These are phyloP conservation scores for Austroboletus festivus DNA, from an alignment of 768 basidiomycete species.

Conservation along the genomic window DNA sequence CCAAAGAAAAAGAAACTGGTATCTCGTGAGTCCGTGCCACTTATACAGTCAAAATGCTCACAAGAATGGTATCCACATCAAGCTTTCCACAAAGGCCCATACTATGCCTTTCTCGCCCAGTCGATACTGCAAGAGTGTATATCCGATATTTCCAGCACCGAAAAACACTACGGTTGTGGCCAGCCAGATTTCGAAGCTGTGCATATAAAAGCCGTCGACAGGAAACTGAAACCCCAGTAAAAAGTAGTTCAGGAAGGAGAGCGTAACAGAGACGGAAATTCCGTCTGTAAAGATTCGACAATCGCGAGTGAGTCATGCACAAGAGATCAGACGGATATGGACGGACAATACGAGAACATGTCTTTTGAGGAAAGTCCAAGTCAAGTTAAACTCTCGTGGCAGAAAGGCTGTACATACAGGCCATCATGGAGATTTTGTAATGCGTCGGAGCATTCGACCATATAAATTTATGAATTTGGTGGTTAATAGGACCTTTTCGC, in stretches of 20 bases:
- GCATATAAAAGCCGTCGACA: conserved; percentile 77
- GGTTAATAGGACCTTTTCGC: conserved; percentile 76
- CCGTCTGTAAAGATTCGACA: conserved; percentile 31
- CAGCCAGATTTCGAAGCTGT: conserved; percentile 77
- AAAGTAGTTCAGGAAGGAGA: conserved; percentile 69
- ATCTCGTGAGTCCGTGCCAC: not conserved
- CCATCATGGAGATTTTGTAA: conserved; percentile 68
- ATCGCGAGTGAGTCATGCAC: not conserved
- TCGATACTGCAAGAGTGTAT: conserved; percentile 68
- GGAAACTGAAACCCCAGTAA: conserved; percentile 68
- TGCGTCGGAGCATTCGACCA: conserved; percentile 78
- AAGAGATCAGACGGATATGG: not conserved
- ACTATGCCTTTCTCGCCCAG: conserved; percentile 40
- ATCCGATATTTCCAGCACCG: conserved; percentile 69
- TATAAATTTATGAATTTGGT: conserved; percentile 72
- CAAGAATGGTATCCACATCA: conserved; percentile 36
- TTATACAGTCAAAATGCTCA: not conserved
- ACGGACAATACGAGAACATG: conserved; percentile 53
- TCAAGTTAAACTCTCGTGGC: conserved; percentile 1
- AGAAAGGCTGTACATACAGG: conserved; percentile 38
- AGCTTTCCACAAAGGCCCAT: conserved; percentile 23
- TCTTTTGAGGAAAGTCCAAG: conserved; percentile 23
- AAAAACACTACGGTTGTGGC: conserved; percentile 71
- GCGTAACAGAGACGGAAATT: conserved; percentile 62
- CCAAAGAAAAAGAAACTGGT: conserved; percentile 53